Evolutionary conservation across 2,329 filamentous ascomycete species (phyloP), one percentile per base, ranked within the genome.

Genomic region (Pyrenophora tritici-repentis): DNA sequence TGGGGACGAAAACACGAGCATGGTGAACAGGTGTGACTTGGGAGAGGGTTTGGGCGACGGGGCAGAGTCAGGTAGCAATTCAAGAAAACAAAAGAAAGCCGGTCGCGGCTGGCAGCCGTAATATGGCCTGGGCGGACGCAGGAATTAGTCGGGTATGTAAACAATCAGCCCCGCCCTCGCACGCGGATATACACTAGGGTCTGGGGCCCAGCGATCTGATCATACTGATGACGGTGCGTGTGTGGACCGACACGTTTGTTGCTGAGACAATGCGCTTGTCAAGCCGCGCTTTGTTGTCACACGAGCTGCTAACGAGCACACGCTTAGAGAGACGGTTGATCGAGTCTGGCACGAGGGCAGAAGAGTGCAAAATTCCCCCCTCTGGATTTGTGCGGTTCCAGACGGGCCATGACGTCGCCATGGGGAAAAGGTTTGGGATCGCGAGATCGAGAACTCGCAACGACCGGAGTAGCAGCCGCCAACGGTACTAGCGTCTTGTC

Each of bases 1-100:
- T 38, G 58, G 56, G 42, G 56, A 48, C 53, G 60, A 63, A 46
- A 66, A 59, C 34, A 65, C 56, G 44, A 66, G 59, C 63, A 66
- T 66, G 44, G 53, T 58, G 48, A 53, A 59, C 50, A 59, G 22
- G 56, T 56, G 48, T 55, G 42, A 58, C 34, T 46, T 29, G 46
- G 34, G 26, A 42, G 40, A 37, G 49, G 12, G 14, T 12, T 42
- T 50, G 42, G 32, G 32, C 29, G 35, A 39, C 29, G 37, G 42
- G 41, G 50, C 35, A 34, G 22, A 26, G 47, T 39, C 29, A 52
- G 46, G 32, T 42, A 33, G 29, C 17, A 26, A 39, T 36, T 24
- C 14, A 36, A 33, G 39, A 41, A 41, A 57, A 53, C 42, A 40
- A 49, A 50, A 39, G 40, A 50, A 57, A 22, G 26, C 14, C 37